Base-by-base conservation (phyloP, 768 basidiomycete species). In the Krasilnikovozyma curviuscula region DNA sequence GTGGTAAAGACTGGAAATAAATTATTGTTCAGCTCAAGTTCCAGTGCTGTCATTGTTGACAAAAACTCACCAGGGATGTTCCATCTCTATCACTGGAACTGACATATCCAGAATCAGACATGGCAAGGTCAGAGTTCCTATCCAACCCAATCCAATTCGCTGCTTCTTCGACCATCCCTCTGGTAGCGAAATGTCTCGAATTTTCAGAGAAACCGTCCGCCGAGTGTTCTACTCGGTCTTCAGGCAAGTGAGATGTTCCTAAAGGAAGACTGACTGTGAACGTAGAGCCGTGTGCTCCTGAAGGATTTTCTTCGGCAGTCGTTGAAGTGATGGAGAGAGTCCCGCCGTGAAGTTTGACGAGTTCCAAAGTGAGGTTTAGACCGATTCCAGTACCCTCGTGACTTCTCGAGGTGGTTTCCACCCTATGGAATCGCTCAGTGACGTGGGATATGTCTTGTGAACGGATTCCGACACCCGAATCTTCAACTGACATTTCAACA, bases 371-470 rank as follows among this genome's bases (percentile, higher is more conserved):
- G 29, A 50, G 43, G 6, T 42, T 37, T 29, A 50, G 49, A 29
- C 49, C 49, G 13, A 50, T 38, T 3, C 49, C 49, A 8, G 49
- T 50, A 1, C 49, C 49, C 19, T 50, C 49, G 27, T 44, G 35
- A 14, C 12, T 16, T 16, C 49, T 18, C 18, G 40, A 29, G 13
- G 34, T 27, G 3, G 35, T 39, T 3, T 34, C 27, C 1, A 50
- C 49, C 1, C 49, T 34, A 23, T 44, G 38, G 44, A 50, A 50
- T 10, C 49, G 49, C 34, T 50, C 49, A 23, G 42, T 44, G n/a
- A 50, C 43, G n/a, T n/a, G n/a, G 3, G 27, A 30, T n/a, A 50
- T 28, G n/a, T 50, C 49, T 7, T 21, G 25, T 24, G 44, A 44
- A 6, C 35, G 49, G 5, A 50, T 45, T 13, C 49, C 49, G 14